Evolutionary conservation across 1,139 yeast genomes (phyloP).

Genomic region (Hemisphaericaspora xylanilytica): DNA sequence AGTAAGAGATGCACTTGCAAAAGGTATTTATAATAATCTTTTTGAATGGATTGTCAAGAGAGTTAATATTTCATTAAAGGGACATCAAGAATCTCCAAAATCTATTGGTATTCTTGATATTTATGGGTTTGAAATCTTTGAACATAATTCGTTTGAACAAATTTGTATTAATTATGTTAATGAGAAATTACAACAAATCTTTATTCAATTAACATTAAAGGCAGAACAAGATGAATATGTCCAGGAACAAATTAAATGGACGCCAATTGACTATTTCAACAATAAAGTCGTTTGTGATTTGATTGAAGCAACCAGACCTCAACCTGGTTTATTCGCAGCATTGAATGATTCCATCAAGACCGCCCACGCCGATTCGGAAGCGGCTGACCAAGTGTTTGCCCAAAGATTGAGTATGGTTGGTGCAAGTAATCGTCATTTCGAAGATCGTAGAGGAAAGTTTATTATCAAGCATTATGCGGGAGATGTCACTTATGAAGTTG

Average conservation of each 20-base stretch:
- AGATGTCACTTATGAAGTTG: slow-evolving; percentile 90
- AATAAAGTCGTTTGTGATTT: slow-evolving; percentile 96
- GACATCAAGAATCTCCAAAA: slow-evolving; percentile 48
- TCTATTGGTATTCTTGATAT: slow-evolving; percentile 92
- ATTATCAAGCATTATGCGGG: slow-evolving; percentile 97
- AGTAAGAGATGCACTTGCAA: slow-evolving; percentile 92
- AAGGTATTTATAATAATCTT: slow-evolving; percentile 86
- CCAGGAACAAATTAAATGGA: slow-evolving; percentile 94
- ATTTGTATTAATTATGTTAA: slow-evolving; percentile 95
- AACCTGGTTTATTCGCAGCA: slow-evolving; percentile 94
- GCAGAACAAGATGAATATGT: slow-evolving; percentile 98
- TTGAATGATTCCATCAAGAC: slow-evolving; percentile 96
- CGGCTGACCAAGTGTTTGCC: slow-evolving; percentile 96
- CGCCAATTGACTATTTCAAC: slow-evolving; percentile 95
- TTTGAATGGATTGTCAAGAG: slow-evolving; percentile 98
- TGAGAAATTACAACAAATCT: slow-evolving; percentile 95
- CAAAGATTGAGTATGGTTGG: slow-evolving; percentile 85
- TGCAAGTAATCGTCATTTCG: slow-evolving; percentile 80
- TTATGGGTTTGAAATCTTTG: slow-evolving; percentile 97
- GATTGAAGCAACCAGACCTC: slow-evolving; percentile 88
- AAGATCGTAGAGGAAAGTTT: slow-evolving; percentile 83
- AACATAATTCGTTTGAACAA: slow-evolving; percentile 94
- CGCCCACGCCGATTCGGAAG: slow-evolving; percentile 96
- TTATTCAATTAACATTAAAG: slow-evolving; percentile 90
- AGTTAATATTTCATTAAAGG: slow-evolving; percentile 66